Evolutionary conservation across 2,329 filamentous ascomycete genomes (phyloP), one percentile per base, ranked within the genome.

Genomic region (Fusarium agapanthi): DNA sequence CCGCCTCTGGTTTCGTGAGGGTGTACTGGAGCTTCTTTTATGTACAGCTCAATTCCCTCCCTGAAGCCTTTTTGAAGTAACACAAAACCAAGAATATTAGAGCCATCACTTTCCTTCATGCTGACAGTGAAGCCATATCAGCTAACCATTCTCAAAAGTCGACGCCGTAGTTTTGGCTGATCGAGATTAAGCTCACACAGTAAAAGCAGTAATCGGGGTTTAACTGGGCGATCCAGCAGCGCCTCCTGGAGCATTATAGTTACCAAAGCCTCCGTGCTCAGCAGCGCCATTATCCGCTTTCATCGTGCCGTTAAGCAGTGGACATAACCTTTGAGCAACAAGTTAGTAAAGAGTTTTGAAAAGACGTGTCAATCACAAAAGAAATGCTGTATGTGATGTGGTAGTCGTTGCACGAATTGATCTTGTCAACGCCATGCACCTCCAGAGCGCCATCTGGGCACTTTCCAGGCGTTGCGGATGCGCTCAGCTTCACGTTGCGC

Each of bases 231-330:
- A 83, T 59, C 79, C 80, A 60, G 80, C 80, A 53, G 71, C 74
- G 34, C 72, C 78, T 15, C 78, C 59, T 12, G 82, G 81, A 24
- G 84, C 83, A 56, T 82, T 84, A 79, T 87, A 88, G 61, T 87
- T 86, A 65, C 88, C 88, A 80, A 90, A 90, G 12, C 88, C 87
- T 61, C 88, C 86, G 68, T 89, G 86, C 69, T 90, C 88, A 41
- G 84, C 83, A n/a, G 84, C 83, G 64, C 84, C 84, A 70, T 87
- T 87, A 74, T 88, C 87, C 43, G 85, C 83, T 73, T 92, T 92
- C 85, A 92, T 92, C 37, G 92, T 93, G 58, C 94, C 94, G 80
- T 97, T 97, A 70, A 97, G 91, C 81, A 96, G 86, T 53, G 94
- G 94, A 81, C 94, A 97, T 77, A 95, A 88, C 81, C 91, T 94